Evolutionary conservation across 306 rosid genomes (phyloP).

Genomic region (Arachis stenosperma): DNA sequence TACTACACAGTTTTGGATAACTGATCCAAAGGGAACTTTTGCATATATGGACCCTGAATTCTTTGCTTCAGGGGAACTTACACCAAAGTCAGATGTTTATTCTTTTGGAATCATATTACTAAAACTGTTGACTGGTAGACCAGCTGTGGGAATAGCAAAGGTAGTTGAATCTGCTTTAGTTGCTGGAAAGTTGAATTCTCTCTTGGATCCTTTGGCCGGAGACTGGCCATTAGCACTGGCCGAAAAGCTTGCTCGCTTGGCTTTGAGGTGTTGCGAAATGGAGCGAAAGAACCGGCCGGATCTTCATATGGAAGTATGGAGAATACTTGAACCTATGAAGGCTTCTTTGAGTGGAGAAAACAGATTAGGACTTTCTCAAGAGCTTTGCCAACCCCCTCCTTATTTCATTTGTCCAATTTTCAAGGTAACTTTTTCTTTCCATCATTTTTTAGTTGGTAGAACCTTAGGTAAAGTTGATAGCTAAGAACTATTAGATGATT

Average conservation of each 20-base stretch:
- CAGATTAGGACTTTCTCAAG: conserved; percentile 52
- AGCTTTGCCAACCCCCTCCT: conserved; percentile 64
- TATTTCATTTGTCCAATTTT: conserved; percentile 82
- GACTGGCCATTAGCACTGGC: conserved; percentile 86
- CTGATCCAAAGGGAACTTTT: conserved; percentile 70
- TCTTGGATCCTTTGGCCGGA: conserved; percentile 94
- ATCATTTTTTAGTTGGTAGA: neutral
- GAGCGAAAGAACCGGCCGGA: conserved; percentile 68
- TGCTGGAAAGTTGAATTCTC: conserved; percentile 53
- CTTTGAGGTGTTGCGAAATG: conserved; percentile 78
- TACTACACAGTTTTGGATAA: conserved; percentile 54
- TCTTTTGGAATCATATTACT: conserved; percentile 84
- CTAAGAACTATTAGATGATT: no score
- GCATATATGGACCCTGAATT: conserved; percentile 85
- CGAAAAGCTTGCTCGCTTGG: conserved; percentile 67
- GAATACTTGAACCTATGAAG: conserved; percentile 73
- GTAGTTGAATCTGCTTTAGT: conserved; percentile 62
- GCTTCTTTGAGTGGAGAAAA: conserved; percentile 56
- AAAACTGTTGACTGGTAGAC: conserved; percentile 69
- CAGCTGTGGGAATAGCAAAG: conserved; percentile 63
- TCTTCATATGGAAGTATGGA: conserved; percentile 74
- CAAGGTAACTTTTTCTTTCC: conserved; percentile 53
- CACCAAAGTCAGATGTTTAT: conserved; percentile 81
- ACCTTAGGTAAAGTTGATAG: neutral
- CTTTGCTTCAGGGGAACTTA: conserved; percentile 71